Conservation (phyloP, 1,139 yeast species). For the Wickerhamomyces sp. region DNA sequence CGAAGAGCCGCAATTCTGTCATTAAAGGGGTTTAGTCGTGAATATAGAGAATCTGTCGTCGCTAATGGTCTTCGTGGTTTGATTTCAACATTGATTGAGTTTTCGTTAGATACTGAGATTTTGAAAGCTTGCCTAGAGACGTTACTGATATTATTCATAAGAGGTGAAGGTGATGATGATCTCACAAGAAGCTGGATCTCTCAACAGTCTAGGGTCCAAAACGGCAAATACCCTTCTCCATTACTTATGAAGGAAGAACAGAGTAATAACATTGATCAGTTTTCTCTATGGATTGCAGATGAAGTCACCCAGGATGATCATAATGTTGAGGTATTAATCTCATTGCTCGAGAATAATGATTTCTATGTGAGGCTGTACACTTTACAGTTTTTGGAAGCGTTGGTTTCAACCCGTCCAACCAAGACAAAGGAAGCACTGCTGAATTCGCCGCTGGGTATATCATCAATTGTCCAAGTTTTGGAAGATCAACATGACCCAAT, state of each 20-base stretch:
- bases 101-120: constrained; percentile 63
- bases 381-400: constrained; percentile 78
- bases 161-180: constrained; percentile 52
- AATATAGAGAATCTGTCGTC: constrained; percentile 84
- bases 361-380: constrained; percentile 79
- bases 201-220: constrained; percentile 70
- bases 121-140: constrained; percentile 85
- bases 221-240: constrained; percentile 83
- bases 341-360: constrained; percentile 53
- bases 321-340: constrained; percentile 52
- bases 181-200: constrained; percentile 62
- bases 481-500: constrained; percentile 83
- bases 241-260: constrained; percentile 55
- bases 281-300: constrained; percentile 93
- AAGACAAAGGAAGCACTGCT: constrained; percentile 73
- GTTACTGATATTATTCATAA: constrained; percentile 69
- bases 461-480: constrained; percentile 64
- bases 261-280: constrained; percentile 57
- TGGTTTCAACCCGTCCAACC: constrained; percentile 70
- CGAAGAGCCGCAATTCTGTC: constrained; percentile 90
- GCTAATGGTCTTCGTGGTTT: constrained; percentile 83
- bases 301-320: constrained; percentile 74
- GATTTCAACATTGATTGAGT: constrained; percentile 61
- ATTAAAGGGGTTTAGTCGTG: constrained; percentile 82
- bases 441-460: constrained; percentile 72